phyloP scores from a whole-genome alignment of 179 eudicot species.

The Gypsophila paniculata region DNA sequence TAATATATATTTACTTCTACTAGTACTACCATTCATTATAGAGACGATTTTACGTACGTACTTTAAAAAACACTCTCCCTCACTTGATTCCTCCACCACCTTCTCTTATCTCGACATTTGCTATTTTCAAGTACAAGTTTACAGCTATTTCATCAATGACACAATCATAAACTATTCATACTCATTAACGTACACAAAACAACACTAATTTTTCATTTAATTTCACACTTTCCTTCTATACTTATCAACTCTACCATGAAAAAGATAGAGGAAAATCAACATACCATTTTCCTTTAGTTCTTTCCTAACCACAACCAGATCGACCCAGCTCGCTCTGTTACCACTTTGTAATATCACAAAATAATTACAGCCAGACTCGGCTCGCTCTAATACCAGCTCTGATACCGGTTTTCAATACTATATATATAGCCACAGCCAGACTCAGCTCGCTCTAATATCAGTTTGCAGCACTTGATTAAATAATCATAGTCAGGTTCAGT shows the following conservation, averaged over 20 bases:
- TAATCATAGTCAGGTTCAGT: too few species aligned
- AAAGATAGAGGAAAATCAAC: background rate
- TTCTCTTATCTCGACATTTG: slow-evolving; percentile 20
- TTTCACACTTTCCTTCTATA: background rate
- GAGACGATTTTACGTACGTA: slow-evolving; percentile 9
- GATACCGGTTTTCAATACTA: too few species aligned
- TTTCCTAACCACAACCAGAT: background rate
- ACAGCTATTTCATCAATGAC: slow-evolving; percentile 12
- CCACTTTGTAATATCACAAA: background rate
- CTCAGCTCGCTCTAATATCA: too few species aligned
- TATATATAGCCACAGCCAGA: too few species aligned
- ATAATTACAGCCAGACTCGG: too few species aligned
- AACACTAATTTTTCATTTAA: background rate
- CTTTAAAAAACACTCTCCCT: slow-evolving; percentile 11
- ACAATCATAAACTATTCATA: slow-evolving; percentile 1
- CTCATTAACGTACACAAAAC: background rate
- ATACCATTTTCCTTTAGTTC: slow-evolving; percentile 5
- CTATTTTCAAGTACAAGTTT: slow-evolving; percentile 19
- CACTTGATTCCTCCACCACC: slow-evolving; percentile 20
- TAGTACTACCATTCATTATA: background rate
- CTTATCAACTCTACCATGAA: slow-evolving; percentile 3
- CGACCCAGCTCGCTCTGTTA: slow-evolving; percentile 5
- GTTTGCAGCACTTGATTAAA: too few species aligned
- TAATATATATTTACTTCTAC: too few species aligned
- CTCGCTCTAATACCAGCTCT: too few species aligned